These are phyloP conservation scores for Diaporthe nobilis DNA, from an alignment of 2,329 filamentous ascomycete species.

Conservation along the genomic window DNA sequence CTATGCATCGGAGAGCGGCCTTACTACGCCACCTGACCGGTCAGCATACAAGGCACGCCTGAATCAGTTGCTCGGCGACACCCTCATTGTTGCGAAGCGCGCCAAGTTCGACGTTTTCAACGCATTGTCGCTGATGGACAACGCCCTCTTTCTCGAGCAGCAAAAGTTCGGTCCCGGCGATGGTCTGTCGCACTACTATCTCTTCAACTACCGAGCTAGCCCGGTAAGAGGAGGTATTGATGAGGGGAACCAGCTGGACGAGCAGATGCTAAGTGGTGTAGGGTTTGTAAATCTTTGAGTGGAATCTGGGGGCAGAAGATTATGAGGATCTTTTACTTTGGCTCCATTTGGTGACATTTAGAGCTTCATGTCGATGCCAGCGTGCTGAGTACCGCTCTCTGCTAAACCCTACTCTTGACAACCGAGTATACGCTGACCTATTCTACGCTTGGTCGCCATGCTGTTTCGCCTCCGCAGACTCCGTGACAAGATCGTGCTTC, in stretches of 20 bases:
- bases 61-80: not conserved
- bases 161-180: not conserved
- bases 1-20: not conserved
- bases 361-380: not conserved
- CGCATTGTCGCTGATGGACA: not conserved
- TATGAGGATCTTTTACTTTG: too few species aligned
- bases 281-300: not conserved
- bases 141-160: not conserved
- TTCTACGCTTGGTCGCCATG: not conserved
- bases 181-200: not conserved
- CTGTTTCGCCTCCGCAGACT: not conserved
- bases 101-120: not conserved
- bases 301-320: too few species aligned
- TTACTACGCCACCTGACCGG: not conserved
- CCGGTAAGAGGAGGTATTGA: not conserved
- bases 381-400: not conserved
- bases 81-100: not conserved
- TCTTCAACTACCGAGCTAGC: not conserved
- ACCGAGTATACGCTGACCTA: accelerated
- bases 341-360: too few species aligned
- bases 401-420: accelerated
- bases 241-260: not conserved
- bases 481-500: not conserved
- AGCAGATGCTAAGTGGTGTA: not conserved
- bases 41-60: not conserved